Conservation (phyloP, 2,329 filamentous ascomycete genomes). For the Colletotrichum tabaci region DNA sequence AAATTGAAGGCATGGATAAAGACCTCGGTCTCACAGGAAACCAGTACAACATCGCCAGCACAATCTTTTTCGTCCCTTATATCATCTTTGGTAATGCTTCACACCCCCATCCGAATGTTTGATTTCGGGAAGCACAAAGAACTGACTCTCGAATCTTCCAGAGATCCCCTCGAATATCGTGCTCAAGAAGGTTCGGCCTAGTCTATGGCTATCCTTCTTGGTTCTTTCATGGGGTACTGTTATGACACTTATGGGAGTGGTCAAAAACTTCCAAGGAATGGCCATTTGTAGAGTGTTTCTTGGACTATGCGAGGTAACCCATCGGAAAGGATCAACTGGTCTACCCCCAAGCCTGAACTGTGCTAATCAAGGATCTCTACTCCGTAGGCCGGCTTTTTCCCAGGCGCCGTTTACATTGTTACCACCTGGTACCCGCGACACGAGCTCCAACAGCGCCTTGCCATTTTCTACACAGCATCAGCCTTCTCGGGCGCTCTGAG, state of each 20-base stretch:
- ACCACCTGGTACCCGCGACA: conserved; percentile 67
- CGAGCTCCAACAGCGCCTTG: conserved; percentile 42
- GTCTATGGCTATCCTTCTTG: conserved; percentile 75
- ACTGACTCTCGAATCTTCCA: conserved; percentile 58
- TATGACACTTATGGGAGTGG: conserved; percentile 46
- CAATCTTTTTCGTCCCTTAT: conserved; percentile 72
- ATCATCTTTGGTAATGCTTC: conserved; percentile 49
- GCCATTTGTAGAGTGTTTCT: neutral
- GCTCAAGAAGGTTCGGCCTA: conserved; percentile 73
- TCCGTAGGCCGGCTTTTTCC: conserved; percentile 70
- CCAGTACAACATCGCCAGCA: conserved; percentile 30
- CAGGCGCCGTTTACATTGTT: conserved; percentile 65
- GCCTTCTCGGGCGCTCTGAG: conserved; percentile 78
- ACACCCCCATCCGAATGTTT: neutral
- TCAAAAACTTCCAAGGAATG: conserved; percentile 43
- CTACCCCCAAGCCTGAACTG: conserved; percentile 46
- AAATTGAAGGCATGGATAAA: conserved; percentile 32
- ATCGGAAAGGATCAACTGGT: neutral
- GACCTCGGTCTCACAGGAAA: conserved; percentile 17
- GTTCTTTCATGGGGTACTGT: conserved; percentile 64
- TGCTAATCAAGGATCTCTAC: conserved; percentile 63
- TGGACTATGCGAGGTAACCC: neutral
- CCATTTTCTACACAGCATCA: conserved; percentile 78
- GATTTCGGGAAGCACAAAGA: neutral
- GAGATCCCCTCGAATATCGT: conserved; percentile 76